phyloP scores from a whole-genome alignment of 2,329 filamentous ascomycete species.

The Monosporascus sp. region DNA sequence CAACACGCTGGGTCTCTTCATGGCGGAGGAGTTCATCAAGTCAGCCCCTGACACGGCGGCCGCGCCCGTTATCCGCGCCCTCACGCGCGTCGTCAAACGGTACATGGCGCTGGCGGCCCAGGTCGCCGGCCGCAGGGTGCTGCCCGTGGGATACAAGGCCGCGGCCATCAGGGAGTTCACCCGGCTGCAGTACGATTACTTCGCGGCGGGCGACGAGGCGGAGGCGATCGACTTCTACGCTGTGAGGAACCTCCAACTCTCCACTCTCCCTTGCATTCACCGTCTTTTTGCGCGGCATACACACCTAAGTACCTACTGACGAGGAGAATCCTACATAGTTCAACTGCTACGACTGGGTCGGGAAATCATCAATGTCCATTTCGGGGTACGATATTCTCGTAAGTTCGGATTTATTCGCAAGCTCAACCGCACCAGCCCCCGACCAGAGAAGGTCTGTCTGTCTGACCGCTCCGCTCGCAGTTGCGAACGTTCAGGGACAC shows the following conservation, averaged over 20 bases:
- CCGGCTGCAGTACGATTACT: slow-evolving; percentile 14
- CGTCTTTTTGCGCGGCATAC: too few species aligned
- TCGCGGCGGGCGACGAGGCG: slow-evolving; percentile 7
- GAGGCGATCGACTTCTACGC: slow-evolving; percentile 16
- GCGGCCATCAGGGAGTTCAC: background rate
- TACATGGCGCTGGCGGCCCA: slow-evolving; percentile 17
- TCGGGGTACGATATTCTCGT: slow-evolving; percentile 5
- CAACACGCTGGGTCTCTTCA: slow-evolving; percentile 23
- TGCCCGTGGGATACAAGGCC: slow-evolving; percentile 14
- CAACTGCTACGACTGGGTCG: slow-evolving; percentile 9
- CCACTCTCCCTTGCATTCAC: background rate
- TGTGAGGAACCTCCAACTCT: background rate
- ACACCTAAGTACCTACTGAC: too few species aligned
- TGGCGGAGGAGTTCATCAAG: slow-evolving; percentile 16
- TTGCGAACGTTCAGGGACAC: slow-evolving; percentile 2
- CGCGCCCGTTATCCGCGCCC: slow-evolving; percentile 17
- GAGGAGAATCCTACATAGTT: slow-evolving; percentile 6
- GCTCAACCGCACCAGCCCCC: background rate
- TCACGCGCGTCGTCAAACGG: slow-evolving; percentile 22
- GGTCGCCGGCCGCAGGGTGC: slow-evolving; percentile 2
- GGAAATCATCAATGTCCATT: slow-evolving; percentile 1
- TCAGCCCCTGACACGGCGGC: slow-evolving; percentile 1
- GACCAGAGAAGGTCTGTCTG: background rate
- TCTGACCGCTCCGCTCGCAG: background rate
- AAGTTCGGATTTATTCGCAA: background rate